Evolutionary conservation across 1,139 yeast genomes (phyloP), one percentile per base, ranked within the genome.

Genomic region (Suhomyces wounanorum): DNA sequence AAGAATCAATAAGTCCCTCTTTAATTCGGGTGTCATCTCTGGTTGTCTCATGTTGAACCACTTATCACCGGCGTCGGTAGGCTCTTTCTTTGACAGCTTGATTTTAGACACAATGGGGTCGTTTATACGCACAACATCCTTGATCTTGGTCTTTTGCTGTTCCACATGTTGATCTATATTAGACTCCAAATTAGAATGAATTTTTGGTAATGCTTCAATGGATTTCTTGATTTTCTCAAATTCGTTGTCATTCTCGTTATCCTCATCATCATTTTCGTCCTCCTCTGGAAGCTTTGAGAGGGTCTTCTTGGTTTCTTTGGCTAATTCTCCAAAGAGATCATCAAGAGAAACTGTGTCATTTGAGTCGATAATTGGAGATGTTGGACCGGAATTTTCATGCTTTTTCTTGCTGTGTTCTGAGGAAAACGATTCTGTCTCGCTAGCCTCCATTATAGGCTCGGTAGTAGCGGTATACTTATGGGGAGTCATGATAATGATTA

Each of bases 11-110:
- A 95, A 68, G 67, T 94, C 98, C 53, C 96, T 78, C 62, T 87
- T 88, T 31, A 89, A 66, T 44, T 79, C 80, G 1, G 87, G 83
- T 0, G 96, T 89, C 57, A 91, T 69, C 59, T 89, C 96, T 1
- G 89, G 85, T 56, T 84, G 85, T 43, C 89, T 89, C 82, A 94
- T 79, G 53, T 85, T 78, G 65, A 91, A 94, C 98, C 98, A 94
- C 55, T 84, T 75, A 36, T 72, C 68, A 1, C 86, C 87, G 3
- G 88, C 63, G 43, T 73, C 75, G 1, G 59, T 60, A 17, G 56
- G 52, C 17, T 56, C 61, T 1, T 52, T 57, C 17, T 60, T 58
- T 5, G 51, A 52, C 14, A 53, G 45, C 26, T 55, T 58, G 36
- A 59, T 60, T 28, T 56, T 50, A 10, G 60, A 55, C 16, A 58